Evolutionary conservation across 2,329 filamentous ascomycete genomes (phyloP).

Genomic region (Knoxdaviesia proteae): DNA sequence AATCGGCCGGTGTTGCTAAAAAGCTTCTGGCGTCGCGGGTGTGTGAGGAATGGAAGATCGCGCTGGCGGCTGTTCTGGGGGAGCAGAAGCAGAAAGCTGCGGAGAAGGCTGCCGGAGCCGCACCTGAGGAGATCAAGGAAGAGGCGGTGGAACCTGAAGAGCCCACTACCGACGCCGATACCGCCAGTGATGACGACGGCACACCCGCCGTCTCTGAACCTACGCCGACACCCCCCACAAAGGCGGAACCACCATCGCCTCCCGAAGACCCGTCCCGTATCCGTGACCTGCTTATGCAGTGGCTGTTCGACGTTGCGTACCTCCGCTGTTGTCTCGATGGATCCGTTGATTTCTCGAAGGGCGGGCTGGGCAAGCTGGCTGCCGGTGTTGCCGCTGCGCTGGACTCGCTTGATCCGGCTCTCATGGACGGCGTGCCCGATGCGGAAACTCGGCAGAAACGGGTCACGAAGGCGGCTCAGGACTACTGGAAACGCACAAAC

Average conservation of each 20-base stretch:
- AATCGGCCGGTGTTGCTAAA: conserved; percentile 44
- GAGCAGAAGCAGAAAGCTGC: conserved; percentile 4
- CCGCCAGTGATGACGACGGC: conserved; percentile 2
- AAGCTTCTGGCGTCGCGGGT: conserved; percentile 28
- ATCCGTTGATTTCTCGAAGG: conserved; percentile 8
- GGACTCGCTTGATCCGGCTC: too few species aligned
- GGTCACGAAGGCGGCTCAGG: conserved; percentile 41
- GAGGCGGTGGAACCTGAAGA: conserved; percentile 1
- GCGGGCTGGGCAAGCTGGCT: conserved; percentile 21
- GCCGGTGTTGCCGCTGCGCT: too few species aligned
- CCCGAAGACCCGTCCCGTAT: too few species aligned
- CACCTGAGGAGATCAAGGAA: conserved; percentile 4
- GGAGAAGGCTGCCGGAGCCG: background rate
- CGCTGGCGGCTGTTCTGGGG: conserved; percentile 13
- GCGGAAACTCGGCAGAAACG: conserved; percentile 24
- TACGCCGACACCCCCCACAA: background rate
- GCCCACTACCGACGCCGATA: background rate
- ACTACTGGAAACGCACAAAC: conserved; percentile 69
- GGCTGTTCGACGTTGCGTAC: conserved; percentile 37
- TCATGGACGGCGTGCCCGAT: conserved; percentile 18
- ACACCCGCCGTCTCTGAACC: background rate
- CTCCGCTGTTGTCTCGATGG: conserved; percentile 12
- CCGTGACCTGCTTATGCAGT: conserved; percentile 32
- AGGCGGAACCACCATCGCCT: background rate
- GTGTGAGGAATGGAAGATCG: conserved; percentile 22